These are phyloP conservation scores for Clitocybe nebularis DNA, from an alignment of 1,284 basidiomycete genomes.

Conservation along the genomic window DNA sequence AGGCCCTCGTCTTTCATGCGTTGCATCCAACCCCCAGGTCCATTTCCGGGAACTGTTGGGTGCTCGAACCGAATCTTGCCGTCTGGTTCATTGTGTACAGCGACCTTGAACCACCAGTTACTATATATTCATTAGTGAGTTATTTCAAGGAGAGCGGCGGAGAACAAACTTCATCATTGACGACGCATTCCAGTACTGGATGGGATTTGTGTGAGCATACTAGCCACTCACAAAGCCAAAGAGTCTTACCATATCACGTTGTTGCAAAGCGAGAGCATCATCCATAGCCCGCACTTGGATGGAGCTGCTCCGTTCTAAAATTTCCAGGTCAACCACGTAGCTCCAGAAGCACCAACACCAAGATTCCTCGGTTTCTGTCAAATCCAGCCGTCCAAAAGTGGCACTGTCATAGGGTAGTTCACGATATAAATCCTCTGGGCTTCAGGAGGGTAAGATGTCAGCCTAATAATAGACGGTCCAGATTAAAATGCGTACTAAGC, in stretches of 20 bases:
- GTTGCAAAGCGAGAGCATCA: slow-evolving; percentile 47
- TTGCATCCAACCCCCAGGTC: slow-evolving; percentile 58
- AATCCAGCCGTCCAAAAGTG: slow-evolving; percentile 38
- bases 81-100: slow-evolving; percentile 36
- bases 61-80: slow-evolving; percentile 53
- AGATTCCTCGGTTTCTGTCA: slow-evolving; percentile 50
- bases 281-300: slow-evolving; percentile 60
- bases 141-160: not conserved
- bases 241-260: slow-evolving; percentile 34
- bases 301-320: slow-evolving; percentile 32
- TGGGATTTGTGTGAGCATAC: not conserved
- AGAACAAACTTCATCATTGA: slow-evolving; percentile 55
- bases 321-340: slow-evolving; percentile 34
- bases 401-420: slow-evolving; percentile 21
- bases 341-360: slow-evolving; percentile 69
- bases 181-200: slow-evolving; percentile 41
- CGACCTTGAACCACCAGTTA: slow-evolving; percentile 56
- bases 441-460: not conserved
- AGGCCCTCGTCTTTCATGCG: slow-evolving; percentile 47
- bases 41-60: slow-evolving; percentile 42
- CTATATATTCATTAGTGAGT: not conserved
- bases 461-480: not conserved
- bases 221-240: not conserved
- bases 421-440: slow-evolving; percentile 53
- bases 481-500: slow-evolving; percentile 5